Base-by-base conservation (phyloP, 805 yeast species). In the Maudiozyma barnettii region DNA sequence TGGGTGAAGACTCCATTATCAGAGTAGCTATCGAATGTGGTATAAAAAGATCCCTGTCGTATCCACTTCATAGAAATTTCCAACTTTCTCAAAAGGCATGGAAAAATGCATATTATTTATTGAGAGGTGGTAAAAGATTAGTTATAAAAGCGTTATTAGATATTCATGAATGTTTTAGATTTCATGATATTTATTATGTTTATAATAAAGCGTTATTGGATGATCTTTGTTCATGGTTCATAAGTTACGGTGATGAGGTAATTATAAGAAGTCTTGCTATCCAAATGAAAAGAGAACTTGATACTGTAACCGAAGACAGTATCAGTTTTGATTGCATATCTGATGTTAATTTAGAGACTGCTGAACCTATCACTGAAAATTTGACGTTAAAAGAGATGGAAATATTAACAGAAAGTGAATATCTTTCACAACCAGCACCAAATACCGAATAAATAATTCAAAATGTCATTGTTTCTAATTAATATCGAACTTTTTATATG, bases 181-280 rank as follows among this genome's bases (percentile, higher is more conserved):
- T 69, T 59, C 95, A 88, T 59, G 95, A 88, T 57, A 75, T 83
- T 19, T 88, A 88, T 61, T 86, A 88, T 59, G 88, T 87, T 5
- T 90, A 90, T 61, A 84, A 84, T 59, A 79, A 78, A 58, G 73
- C 89, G 0, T 73, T 86, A 71, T 54, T 88, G 5, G 88, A 84
- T 56, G 96, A 90, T 61, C 69, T 87, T 51, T 74, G 85, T 48
- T 70, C 82, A 14, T 90, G 95, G 95, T 61, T 84, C 16, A 69
- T 84, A 45, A 61, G 71, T 36, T 72, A 72, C 39, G 79, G 86
- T 37, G 72, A 72, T 51, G 90, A 83, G 53, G 69, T 65, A 36
- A 73, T 76, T 21, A 58, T 88, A 22, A 69, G 86, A 47, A 73
- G 76, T 39, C 64, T 88, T 21, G 86, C 91, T 0, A 80, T 78